Percentiles rank a stretch among this genome's conserved stretches.
phyloP scores from a whole-genome alignment of 225 moss, liverwort and hornwort species.

The Pleurozium schreberi region DNA sequence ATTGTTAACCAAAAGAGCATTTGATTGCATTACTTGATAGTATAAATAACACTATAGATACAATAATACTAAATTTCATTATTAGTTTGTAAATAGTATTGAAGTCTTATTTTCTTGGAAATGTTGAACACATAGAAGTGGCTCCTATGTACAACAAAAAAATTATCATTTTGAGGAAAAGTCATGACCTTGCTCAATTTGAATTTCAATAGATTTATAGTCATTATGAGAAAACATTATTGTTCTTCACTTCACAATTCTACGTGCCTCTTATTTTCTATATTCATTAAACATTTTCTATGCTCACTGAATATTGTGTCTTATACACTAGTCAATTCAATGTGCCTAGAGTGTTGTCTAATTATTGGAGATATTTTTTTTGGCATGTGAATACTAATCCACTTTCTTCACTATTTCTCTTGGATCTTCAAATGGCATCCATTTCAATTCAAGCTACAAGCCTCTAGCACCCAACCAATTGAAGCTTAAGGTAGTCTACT shows the following conservation, averaged over 20 bases:
- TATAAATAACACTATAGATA: background rate
- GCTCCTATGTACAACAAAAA: background rate
- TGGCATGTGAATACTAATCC: background rate
- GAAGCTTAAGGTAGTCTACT: too few relatives aligned
- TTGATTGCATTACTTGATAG: background rate
- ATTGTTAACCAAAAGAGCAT: background rate
- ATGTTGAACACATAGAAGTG: background rate
- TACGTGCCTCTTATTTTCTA: background rate
- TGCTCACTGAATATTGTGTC: fast-evolving
- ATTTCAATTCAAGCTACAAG: background rate
- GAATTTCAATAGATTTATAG: background rate
- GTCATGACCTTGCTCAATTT: background rate
- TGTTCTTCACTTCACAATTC: too few relatives aligned
- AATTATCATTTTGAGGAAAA: background rate
- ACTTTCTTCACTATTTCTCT: background rate
- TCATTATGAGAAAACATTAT: background rate
- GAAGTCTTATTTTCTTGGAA: too few relatives aligned
- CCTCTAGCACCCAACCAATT: background rate
- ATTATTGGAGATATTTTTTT: too few relatives aligned
- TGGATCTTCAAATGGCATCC: background rate
- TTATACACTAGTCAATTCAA: background rate
- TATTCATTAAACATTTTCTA: background rate
- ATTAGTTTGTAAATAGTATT: background rate
- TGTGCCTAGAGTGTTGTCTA: too few relatives aligned
- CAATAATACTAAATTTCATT: background rate